phyloP scores from a whole-genome alignment of 495 filamentous ascomycete species.

The Talaromyces adpressus region DNA sequence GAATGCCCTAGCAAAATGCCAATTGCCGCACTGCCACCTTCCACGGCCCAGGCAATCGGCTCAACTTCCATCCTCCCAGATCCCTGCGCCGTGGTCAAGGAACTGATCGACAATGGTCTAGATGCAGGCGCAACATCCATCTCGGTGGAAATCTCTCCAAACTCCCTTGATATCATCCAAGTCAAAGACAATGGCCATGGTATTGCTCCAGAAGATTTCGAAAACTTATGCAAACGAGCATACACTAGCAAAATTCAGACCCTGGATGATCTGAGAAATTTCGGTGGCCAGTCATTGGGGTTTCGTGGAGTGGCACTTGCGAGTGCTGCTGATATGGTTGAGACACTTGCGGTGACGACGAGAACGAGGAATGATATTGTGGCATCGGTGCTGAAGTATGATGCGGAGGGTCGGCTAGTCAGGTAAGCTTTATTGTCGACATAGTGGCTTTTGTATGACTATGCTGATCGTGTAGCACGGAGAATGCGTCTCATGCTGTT shows the following conservation, averaged over 20 bases:
- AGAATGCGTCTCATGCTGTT: constrained; percentile 54
- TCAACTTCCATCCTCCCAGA: constrained; percentile 68
- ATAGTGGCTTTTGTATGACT: background rate
- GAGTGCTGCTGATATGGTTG: constrained; percentile 63
- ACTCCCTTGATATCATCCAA: constrained; percentile 76
- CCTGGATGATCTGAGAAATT: constrained; percentile 58
- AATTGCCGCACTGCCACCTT: constrained; percentile 60
- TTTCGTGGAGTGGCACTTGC: constrained; percentile 88
- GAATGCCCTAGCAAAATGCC: constrained; percentile 37
- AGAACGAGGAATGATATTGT: constrained; percentile 63
- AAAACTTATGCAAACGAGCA: constrained; percentile 57
- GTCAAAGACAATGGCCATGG: constrained; percentile 88
- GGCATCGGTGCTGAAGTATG: constrained; percentile 46
- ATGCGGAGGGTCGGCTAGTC: constrained; percentile 41
- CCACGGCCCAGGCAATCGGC: constrained; percentile 59
- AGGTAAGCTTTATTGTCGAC: constrained; percentile 21
- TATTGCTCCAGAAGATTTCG: constrained; percentile 64
- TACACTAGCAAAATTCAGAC: constrained; percentile 82
- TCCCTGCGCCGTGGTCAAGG: constrained; percentile 72
- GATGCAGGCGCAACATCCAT: constrained; percentile 74
- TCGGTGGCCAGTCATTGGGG: constrained; percentile 66
- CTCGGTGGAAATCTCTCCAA: constrained; percentile 63
- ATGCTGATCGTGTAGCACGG: constrained; percentile 23
- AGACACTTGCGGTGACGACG: constrained; percentile 60
- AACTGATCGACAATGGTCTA: constrained; percentile 86